Evolutionary conservation across 1,139 yeast species (phyloP).

Genomic region (Yamadazyma sp.): DNA sequence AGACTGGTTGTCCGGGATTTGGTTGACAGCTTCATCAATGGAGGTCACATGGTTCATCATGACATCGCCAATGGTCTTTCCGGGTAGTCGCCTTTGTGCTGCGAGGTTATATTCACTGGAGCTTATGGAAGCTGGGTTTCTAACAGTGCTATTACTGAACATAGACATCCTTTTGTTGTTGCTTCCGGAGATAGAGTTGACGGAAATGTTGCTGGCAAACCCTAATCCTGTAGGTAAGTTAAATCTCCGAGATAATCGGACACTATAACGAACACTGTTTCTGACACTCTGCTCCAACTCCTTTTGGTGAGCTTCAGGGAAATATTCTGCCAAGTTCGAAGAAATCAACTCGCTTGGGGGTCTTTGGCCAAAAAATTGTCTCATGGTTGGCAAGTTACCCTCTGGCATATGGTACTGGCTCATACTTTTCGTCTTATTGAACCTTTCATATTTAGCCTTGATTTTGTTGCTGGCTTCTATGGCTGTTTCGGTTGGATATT

Average conservation of each 20-base stretch:
- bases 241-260: constrained; percentile 51
- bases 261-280: constrained; percentile 78
- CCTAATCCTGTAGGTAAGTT: constrained; percentile 26
- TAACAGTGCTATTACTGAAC: constrained; percentile 23
- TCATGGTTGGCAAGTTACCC: constrained; percentile 31
- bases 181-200: constrained; percentile 15
- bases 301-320: constrained; percentile 77
- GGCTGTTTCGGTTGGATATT: constrained; percentile 63
- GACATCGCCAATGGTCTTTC: constrained; percentile 66
- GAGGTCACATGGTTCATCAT: constrained; percentile 59
- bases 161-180: constrained; percentile 20
- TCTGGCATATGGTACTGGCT: constrained; percentile 29
- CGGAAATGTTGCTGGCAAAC: constrained; percentile 23
- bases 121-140: constrained; percentile 20
- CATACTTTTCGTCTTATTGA: constrained; percentile 18
- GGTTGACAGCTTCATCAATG: constrained; percentile 54
- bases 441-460: constrained; percentile 35
- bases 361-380: constrained; percentile 78
- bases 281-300: constrained; percentile 79
- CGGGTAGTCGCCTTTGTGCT: constrained; percentile 19
- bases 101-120: constrained; percentile 21
- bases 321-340: constrained; percentile 84
- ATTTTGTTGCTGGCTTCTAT: constrained; percentile 59
- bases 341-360: constrained; percentile 94
- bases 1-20: constrained; percentile 22